phyloP scores from a whole-genome alignment of 2,329 filamentous ascomycete species.

The Sclerotinia minor region DNA sequence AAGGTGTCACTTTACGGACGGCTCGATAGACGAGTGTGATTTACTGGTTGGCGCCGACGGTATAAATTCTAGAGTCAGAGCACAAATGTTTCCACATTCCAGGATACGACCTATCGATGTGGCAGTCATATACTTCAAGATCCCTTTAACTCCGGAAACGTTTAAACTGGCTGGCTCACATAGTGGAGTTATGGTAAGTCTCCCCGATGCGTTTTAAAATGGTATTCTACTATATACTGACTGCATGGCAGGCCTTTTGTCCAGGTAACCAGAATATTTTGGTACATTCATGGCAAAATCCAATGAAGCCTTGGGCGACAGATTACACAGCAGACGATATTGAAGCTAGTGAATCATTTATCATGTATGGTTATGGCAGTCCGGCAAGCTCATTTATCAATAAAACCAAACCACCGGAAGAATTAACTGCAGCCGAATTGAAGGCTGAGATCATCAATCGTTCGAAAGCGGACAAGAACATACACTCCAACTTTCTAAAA shows the following conservation, averaged over 20 bases:
- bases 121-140: constrained; percentile 39
- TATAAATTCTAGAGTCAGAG: constrained; percentile 51
- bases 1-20: constrained; percentile 47
- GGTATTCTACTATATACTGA: background rate
- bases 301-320: constrained; percentile 32
- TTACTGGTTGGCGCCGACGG: constrained; percentile 59
- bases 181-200: constrained; percentile 33
- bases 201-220: no score
- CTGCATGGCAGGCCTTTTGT: constrained; percentile 31
- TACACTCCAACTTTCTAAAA: constrained; percentile 31
- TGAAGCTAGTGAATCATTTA: constrained; percentile 36
- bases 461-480: constrained; percentile 26
- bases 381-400: constrained; percentile 32
- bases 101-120: constrained; percentile 30
- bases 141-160: constrained; percentile 35
- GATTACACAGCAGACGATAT: constrained; percentile 32
- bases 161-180: constrained; percentile 29
- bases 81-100: constrained; percentile 36
- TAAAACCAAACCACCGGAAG: constrained; percentile 29
- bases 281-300: constrained; percentile 37
- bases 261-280: constrained; percentile 37
- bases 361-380: constrained; percentile 38
- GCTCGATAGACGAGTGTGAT: constrained; percentile 48
- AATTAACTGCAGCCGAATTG: constrained; percentile 34
- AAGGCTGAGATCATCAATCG: constrained; percentile 34